Conservation (phyloP, 805 yeast species). For the Yarrowia alimentaria region DNA sequence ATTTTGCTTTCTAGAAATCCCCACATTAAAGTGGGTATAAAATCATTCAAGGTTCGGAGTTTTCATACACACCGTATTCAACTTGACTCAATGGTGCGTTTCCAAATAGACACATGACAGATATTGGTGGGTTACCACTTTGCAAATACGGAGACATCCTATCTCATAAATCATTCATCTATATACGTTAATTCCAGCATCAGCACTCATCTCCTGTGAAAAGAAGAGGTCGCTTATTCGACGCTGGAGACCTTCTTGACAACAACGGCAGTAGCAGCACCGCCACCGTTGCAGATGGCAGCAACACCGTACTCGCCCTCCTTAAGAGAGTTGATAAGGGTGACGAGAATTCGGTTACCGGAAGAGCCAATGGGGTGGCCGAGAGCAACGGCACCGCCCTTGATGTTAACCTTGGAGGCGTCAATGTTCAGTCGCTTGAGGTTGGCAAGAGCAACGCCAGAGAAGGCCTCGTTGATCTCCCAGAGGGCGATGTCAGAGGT, state of each 20-base stretch:
- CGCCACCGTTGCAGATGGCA: constrained; percentile 97
- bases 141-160: too few species aligned
- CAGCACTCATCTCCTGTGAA: too few species aligned
- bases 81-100: too few species aligned
- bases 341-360: constrained; percentile 87
- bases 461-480: constrained; percentile 95
- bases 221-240: constrained; percentile 26
- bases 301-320: constrained; percentile 90
- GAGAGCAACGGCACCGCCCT: constrained; percentile 95
- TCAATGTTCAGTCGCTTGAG: constrained; percentile 61
- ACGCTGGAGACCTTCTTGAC: constrained; percentile 52
- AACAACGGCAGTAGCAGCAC: constrained; percentile 92
- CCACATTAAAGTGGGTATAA: too few species aligned
- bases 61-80: too few species aligned
- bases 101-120: too few species aligned
- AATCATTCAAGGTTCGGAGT: too few species aligned
- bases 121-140: too few species aligned
- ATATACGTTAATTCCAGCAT: constrained; percentile 1
- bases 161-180: background rate
- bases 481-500: constrained; percentile 71
- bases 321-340: constrained; percentile 41
- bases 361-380: constrained; percentile 96
- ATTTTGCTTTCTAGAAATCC: too few species aligned
- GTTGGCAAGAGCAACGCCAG: constrained; percentile 90
- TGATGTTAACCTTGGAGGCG: constrained; percentile 73